Evolutionary conservation across 257 asterid genomes (phyloP).

Genomic region (Nicotiana benthamiana): DNA sequence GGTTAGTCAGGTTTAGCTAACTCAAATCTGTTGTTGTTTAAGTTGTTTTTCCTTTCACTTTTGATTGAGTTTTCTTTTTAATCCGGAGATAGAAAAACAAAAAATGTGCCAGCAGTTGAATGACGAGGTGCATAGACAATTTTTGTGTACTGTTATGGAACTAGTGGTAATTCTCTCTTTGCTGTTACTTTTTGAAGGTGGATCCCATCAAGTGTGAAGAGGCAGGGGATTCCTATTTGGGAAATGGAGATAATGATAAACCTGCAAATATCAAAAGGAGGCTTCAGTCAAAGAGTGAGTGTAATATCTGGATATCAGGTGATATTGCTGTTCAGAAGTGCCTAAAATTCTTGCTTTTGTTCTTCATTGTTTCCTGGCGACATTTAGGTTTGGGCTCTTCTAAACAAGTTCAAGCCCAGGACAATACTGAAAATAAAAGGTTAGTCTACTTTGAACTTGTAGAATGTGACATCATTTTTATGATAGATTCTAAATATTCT

Average conservation of each 20-base stretch:
- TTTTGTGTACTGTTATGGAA: slow-evolving; percentile 17
- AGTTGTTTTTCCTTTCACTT: background rate
- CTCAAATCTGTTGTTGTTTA: background rate
- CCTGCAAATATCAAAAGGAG: slow-evolving; percentile 22
- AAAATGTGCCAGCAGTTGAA: slow-evolving; percentile 15
- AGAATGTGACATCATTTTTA: background rate
- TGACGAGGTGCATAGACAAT: slow-evolving; percentile 33
- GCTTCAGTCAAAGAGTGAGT: slow-evolving; percentile 37
- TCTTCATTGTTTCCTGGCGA: background rate
- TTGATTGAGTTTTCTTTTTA: slow-evolving; percentile 10
- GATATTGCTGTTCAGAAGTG: background rate
- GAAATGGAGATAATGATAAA: slow-evolving; percentile 23
- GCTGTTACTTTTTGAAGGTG: slow-evolving; percentile 19
- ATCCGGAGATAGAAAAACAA: slow-evolving; percentile 26
- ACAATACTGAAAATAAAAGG: slow-evolving; percentile 39
- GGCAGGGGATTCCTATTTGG: slow-evolving; percentile 17
- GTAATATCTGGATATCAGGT: background rate
- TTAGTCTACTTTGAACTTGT: slow-evolving; percentile 8
- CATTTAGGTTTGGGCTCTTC: slow-evolving; percentile 33
- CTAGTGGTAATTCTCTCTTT: background rate
- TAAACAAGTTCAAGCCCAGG: slow-evolving; percentile 20
- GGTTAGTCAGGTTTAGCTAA: slow-evolving; percentile 28
- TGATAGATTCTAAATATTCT: background rate
- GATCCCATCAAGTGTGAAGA: slow-evolving; percentile 16
- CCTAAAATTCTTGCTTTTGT: slow-evolving; percentile 4